A percentile compares a stretch with the other conserved stretches of the same genome.
Conservation (phyloP, 768 basidiomycete genomes). For the Phylloporus sp. region DNA sequence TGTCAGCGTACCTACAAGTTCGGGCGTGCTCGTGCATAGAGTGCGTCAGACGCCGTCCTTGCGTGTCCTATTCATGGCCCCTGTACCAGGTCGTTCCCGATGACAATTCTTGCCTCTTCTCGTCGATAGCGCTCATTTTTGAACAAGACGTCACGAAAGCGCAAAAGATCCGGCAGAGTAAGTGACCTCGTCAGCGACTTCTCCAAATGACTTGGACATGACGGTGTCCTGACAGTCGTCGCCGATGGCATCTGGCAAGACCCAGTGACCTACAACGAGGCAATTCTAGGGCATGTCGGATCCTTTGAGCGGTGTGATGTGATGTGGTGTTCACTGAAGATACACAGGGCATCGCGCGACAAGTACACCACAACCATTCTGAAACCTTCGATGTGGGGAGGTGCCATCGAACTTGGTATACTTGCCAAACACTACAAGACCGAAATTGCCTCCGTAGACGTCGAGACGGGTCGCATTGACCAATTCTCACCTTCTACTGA, state of each 20-base stretch:
- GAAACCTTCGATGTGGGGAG: slow-evolving; percentile 84
- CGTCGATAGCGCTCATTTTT: slow-evolving; percentile 80
- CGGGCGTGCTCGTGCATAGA: slow-evolving; percentile 69
- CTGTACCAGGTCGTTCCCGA: slow-evolving; percentile 77
- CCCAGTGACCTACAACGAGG: slow-evolving; percentile 73
- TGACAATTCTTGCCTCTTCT: slow-evolving; percentile 95
- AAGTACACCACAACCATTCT: slow-evolving; percentile 81
- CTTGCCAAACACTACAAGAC: slow-evolving; percentile 78
- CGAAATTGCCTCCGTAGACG: slow-evolving; percentile 88
- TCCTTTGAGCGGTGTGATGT: neutral
- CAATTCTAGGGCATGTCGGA: slow-evolving; percentile 72
- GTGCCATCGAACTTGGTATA: slow-evolving; percentile 89
- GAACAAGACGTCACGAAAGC: slow-evolving; percentile 77
- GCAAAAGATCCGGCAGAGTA: slow-evolving; percentile 68
- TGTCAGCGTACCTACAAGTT: slow-evolving; percentile 57
- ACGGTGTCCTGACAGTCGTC: slow-evolving; percentile 53
- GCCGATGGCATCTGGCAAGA: slow-evolving; percentile 76
- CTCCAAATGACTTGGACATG: neutral
- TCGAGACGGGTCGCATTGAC: slow-evolving; percentile 89
- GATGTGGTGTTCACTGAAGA: neutral
- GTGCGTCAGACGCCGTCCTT: slow-evolving; percentile 33
- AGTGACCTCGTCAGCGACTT: slow-evolving; percentile 16
- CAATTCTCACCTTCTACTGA: slow-evolving; percentile 51
- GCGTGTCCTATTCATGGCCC: slow-evolving; percentile 1
- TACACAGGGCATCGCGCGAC: slow-evolving; percentile 47